These are phyloP conservation scores for Leishmania arabica DNA, from an alignment of 208 protist genomes.

Conservation along the genomic window DNA sequence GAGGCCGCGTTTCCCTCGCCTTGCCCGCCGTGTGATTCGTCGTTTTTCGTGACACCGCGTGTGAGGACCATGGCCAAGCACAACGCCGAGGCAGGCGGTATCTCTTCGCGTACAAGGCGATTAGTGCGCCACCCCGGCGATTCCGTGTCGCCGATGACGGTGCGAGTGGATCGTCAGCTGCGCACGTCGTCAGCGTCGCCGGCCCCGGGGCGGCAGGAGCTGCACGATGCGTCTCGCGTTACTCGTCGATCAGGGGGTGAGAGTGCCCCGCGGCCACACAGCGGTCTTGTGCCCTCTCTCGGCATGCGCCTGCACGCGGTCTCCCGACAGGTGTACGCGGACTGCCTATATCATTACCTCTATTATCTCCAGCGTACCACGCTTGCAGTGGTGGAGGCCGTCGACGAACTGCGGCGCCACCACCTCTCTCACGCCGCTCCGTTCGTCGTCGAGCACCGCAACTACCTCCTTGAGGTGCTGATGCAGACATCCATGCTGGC, in stretches of 20 bases:
- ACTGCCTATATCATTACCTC: constrained; percentile 44
- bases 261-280: neutral
- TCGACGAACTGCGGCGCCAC: constrained; percentile 25
- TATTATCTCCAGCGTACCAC: constrained; percentile 39
- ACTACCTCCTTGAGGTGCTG: constrained; percentile 49
- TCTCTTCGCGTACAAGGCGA: neutral
- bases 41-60: constrained; percentile 7
- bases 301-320: neutral
- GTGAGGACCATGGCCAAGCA: neutral
- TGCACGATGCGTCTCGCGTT: neutral
- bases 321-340: constrained; percentile 27
- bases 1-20: constrained; percentile 14
- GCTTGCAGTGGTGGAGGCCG: constrained; percentile 37
- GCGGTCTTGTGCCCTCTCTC: neutral
- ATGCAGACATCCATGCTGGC: constrained; percentile 36
- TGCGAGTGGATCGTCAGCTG: neutral
- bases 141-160: neutral
- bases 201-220: neutral
- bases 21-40: neutral
- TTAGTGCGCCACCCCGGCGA: neutral
- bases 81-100: neutral
- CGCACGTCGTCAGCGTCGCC: neutral
- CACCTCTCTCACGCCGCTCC: constrained; percentile 30
- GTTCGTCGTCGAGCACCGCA: constrained; percentile 40
- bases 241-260: neutral